Conservation (phyloP, 805 yeast genomes). For the Candida germanica region DNA sequence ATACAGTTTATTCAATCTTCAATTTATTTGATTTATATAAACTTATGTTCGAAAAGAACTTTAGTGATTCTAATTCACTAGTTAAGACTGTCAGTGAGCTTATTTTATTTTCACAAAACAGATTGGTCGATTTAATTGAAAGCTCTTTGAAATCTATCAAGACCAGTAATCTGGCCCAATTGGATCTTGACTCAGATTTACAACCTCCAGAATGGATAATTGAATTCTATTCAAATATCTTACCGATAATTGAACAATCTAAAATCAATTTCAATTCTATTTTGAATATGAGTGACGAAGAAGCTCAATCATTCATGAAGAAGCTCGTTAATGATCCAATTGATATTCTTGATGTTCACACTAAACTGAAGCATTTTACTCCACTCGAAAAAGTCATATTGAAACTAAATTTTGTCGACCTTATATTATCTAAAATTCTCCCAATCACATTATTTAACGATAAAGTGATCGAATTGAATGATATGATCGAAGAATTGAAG, state of each 20-base stretch:
- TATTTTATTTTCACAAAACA: conserved; percentile 24
- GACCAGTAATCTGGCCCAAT: conserved; percentile 36
- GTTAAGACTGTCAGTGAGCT: conserved; percentile 21
- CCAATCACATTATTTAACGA: conserved; percentile 39
- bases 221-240: conserved; percentile 59
- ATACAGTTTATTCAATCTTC: conserved; percentile 54
- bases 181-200: conserved; percentile 50
- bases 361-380: conserved; percentile 23
- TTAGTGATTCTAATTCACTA: conserved; percentile 17
- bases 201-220: conserved; percentile 83
- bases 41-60: conserved; percentile 59
- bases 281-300: conserved; percentile 37
- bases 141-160: conserved; percentile 31
- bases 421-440: conserved; percentile 52
- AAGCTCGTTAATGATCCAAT: conserved; percentile 49
- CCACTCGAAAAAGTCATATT: conserved; percentile 42
- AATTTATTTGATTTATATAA: conserved; percentile 66
- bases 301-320: conserved; percentile 33
- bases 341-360: conserved; percentile 33
- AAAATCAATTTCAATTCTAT: conserved; percentile 30
- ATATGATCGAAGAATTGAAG: conserved; percentile 32
- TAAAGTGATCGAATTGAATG: conserved; percentile 35
- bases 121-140: conserved; percentile 22
- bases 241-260: conserved; percentile 51
- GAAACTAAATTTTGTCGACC: conserved; percentile 58